phyloP scores from a whole-genome alignment of 208 protist species.

The Leishmania martiniquensis region DNA sequence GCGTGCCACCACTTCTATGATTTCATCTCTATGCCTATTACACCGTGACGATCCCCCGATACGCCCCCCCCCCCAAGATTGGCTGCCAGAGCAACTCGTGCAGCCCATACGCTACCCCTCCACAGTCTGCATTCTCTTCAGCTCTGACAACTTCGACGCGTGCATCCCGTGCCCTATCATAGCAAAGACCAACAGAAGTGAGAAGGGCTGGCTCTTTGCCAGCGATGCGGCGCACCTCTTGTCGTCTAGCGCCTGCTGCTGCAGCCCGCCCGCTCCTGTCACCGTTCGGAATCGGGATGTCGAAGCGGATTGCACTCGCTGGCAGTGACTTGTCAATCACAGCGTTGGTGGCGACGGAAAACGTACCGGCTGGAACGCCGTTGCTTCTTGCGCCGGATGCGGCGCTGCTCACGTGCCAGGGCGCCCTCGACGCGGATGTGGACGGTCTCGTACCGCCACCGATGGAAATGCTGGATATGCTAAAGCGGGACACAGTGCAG shows the following conservation, averaged over 20 bases:
- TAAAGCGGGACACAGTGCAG: constrained; percentile 10
- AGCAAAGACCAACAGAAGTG: not conserved
- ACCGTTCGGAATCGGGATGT: constrained; percentile 34
- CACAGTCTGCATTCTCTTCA: not conserved
- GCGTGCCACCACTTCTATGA: not conserved
- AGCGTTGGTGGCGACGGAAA: constrained; percentile 3
- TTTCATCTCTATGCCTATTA: not conserved
- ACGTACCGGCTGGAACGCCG: constrained; percentile 4
- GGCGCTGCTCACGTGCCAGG: constrained; percentile 32
- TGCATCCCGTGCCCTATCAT: not conserved
- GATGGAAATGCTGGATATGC: constrained; percentile 32
- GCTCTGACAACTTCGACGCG: not conserved
- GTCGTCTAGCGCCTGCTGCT: not conserved
- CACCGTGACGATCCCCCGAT: not conserved
- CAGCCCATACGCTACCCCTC: not conserved
- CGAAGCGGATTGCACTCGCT: constrained; percentile 15
- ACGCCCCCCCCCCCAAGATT: not conserved
- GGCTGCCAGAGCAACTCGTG: not conserved
- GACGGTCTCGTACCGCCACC: constrained; percentile 42
- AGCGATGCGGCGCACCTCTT: constrained; percentile 2
- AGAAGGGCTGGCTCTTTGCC: not conserved
- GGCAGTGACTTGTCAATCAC: not conserved
- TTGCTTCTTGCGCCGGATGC: constrained; percentile 32
- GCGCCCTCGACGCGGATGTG: constrained; percentile 31
- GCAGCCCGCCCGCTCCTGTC: constrained; percentile 22